Evolutionary conservation across 768 basidiomycete genomes (phyloP).

Genomic region (Kockovaella imperatae): DNA sequence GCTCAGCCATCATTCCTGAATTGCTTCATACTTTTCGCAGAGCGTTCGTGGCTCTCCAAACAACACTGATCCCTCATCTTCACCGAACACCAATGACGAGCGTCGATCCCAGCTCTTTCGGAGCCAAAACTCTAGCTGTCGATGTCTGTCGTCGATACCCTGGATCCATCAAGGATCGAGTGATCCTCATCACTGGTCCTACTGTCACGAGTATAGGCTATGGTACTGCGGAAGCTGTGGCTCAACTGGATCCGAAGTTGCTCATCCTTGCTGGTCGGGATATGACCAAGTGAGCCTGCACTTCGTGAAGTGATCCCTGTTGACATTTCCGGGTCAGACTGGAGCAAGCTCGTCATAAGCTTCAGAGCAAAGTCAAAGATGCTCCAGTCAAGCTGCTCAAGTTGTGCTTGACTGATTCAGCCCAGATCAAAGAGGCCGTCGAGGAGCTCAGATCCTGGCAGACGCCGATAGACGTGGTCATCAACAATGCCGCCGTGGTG

Average conservation of each 20-base stretch:
- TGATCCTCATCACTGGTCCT: slow-evolving; percentile 4
- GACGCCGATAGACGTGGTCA: slow-evolving; percentile 3
- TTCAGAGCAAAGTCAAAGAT: not conserved
- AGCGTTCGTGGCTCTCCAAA: too few species aligned
- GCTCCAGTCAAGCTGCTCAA: not conserved
- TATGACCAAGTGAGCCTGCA: slow-evolving; percentile 1
- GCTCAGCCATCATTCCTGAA: too few species aligned
- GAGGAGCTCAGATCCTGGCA: not conserved
- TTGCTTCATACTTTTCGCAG: too few species aligned
- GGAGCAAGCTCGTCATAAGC: not conserved
- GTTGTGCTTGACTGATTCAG: not conserved
- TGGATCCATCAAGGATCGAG: slow-evolving; percentile 1
- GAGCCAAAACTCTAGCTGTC: slow-evolving; percentile 2
- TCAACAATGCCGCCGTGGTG: slow-evolving; percentile 9
- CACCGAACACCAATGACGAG: too few species aligned
- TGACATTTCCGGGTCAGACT: not conserved
- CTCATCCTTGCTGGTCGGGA: not conserved
- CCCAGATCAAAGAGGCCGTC: not conserved
- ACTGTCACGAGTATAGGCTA: slow-evolving; percentile 3
- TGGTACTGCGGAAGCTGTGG: slow-evolving; percentile 3
- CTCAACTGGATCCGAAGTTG: not conserved
- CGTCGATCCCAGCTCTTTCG: too few species aligned
- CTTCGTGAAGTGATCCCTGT: not conserved
- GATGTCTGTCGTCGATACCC: slow-evolving; percentile 1
- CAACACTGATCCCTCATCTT: too few species aligned